phyloP scores from a whole-genome alignment of 345 rosid genomes.

The Turritis glabra region DNA sequence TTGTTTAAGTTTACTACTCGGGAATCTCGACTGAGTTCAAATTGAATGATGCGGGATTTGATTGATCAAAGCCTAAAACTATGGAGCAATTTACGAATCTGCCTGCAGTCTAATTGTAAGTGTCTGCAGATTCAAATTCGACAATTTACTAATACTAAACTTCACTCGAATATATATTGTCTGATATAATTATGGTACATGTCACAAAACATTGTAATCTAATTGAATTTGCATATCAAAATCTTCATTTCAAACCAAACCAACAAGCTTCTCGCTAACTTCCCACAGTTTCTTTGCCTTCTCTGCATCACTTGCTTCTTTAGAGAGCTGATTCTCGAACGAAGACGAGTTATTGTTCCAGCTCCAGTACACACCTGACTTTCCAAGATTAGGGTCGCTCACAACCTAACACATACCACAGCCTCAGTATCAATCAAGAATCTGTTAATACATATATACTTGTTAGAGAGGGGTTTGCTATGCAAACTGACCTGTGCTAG shows the following conservation, averaged over 20 bases:
- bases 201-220: constrained; percentile 10
- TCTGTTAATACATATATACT: not conserved
- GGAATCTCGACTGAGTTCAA: not conserved
- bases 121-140: not conserved
- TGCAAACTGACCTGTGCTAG: constrained; percentile 73
- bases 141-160: constrained; percentile 7
- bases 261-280: constrained; percentile 48
- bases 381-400: constrained; percentile 78
- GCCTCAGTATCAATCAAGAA: constrained; percentile 1
- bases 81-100: not conserved
- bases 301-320: constrained; percentile 86
- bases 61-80: not conserved
- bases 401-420: constrained; percentile 59
- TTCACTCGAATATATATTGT: not conserved
- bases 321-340: constrained; percentile 82
- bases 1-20: not conserved
- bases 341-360: constrained; percentile 91
- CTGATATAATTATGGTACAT: not conserved
- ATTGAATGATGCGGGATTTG: too few species aligned
- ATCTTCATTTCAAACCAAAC: constrained; percentile 28
- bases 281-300: constrained; percentile 61
- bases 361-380: constrained; percentile 95
- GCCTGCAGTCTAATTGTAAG: not conserved
- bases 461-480: not conserved
- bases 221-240: not conserved